Evolutionary conservation across 108 stramenopile species (phyloP).

Genomic region (Discostella stelligeroides): DNA sequence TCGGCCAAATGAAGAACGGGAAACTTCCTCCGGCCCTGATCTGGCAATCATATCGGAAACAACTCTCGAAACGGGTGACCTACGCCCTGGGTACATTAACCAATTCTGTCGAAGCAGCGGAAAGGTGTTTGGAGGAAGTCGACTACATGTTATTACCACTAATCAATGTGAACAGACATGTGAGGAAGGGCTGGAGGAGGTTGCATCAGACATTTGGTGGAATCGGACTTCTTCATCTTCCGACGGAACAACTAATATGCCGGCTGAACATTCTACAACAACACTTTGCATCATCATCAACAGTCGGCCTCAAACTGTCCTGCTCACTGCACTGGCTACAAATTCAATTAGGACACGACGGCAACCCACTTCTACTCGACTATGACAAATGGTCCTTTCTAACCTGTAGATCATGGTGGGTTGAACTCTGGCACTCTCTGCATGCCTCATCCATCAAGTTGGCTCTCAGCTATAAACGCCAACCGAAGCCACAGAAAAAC

Average conservation of each 20-base stretch:
- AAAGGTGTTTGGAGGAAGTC: neutral
- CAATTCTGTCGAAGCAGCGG: neutral
- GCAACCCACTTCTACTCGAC: too few relatives aligned
- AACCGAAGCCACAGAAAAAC: neutral
- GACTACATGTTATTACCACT: neutral
- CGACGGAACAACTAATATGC: too few relatives aligned
- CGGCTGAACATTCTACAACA: neutral
- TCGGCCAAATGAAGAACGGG: neutral
- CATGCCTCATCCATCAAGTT: neutral
- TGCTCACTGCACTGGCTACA: too few relatives aligned
- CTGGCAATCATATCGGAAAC: neutral
- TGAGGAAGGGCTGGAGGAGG: neutral
- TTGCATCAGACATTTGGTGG: slow-evolving; percentile 4
- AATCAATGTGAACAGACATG: neutral
- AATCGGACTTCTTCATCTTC: too few relatives aligned
- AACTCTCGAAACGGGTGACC: neutral
- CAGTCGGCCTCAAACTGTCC: too few relatives aligned
- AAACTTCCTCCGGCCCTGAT: neutral
- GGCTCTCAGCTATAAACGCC: neutral
- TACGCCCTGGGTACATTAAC: neutral
- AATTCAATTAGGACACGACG: neutral
- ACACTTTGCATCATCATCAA: neutral
- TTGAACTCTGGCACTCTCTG: neutral
- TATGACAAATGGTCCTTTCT: neutral
- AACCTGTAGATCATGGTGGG: neutral